Base-by-base conservation (phyloP, 768 basidiomycete genomes). In the Amanita polypyramis region DNA sequence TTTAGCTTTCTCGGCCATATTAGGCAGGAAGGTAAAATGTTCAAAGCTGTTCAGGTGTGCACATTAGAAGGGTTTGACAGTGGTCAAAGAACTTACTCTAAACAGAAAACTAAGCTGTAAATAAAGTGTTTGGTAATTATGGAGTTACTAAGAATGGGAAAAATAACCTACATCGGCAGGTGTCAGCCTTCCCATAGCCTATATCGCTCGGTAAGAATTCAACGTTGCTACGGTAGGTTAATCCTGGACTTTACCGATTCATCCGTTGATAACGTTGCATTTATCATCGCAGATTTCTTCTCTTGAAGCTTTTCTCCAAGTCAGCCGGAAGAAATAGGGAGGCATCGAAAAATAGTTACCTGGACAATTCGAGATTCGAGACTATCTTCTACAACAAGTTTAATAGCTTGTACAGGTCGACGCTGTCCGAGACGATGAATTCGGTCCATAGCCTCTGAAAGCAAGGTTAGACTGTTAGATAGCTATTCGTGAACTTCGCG, bases 361-460 rank as follows among this genome's bases (percentile, higher is more conserved):
- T 95, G 90, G 14, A 99, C 75, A 49, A 99, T 98, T 52, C 92
- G 82, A 56, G 83, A 85, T 62, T 99, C 96, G 52, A 99, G 98
- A 51, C 88, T 90, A 61, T 99, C 94, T 64, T 98, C 93, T 36
- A 97, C 76, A 14, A 97, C 86, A 7, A 98, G 73, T 58, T 98
- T 95, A 63, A 91, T 90, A 12, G 92, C 92, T 56, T 86, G 78
- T 39, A 99, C 89, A 6, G 95, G 94, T 19, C 95, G 77, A 54
- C 81, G 84, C 64, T 98, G 93, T n/a, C 94, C 94, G 36, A 96
- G 72, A 51, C 93, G 84, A 67, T 97, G 94, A 52, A 97, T 96
- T 47, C 94, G 87, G 62, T 95, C 93, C 92, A 95, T 97, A 2
- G 90, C 91, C 76, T 92, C 85, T 88, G 74, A 53, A 51, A 21